phyloP scores from a whole-genome alignment of 306 rosid species.

The Cicer judaicum region DNA sequence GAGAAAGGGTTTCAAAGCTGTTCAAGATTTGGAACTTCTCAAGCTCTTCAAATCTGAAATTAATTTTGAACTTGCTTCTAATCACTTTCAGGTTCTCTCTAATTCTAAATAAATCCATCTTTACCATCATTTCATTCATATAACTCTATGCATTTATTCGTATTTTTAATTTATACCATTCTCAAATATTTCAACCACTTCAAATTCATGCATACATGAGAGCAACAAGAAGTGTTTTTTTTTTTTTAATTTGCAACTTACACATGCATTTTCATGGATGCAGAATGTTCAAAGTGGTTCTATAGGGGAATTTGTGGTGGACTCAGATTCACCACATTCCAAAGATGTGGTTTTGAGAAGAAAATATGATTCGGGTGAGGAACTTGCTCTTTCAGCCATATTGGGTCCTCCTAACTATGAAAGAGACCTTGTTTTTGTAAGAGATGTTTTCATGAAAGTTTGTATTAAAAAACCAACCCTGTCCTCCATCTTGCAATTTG shows the following conservation, averaged over 20 bases:
- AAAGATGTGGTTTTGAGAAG: slow-evolving; percentile 73
- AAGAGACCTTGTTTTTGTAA: slow-evolving; percentile 44
- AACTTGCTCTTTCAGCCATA: slow-evolving; percentile 73
- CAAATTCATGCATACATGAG: too few species aligned
- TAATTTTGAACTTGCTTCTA: slow-evolving; percentile 58
- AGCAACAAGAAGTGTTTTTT: too few species aligned
- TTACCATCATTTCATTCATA: background rate
- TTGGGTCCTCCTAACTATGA: slow-evolving; percentile 54
- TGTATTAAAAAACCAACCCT: slow-evolving; percentile 71
- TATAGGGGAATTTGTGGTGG: slow-evolving; percentile 66
- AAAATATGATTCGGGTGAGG: slow-evolving; percentile 69
- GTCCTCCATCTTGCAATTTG: slow-evolving; percentile 72
- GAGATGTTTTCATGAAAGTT: slow-evolving; percentile 73
- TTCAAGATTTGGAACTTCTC: slow-evolving; percentile 64
- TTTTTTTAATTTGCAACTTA: too few species aligned
- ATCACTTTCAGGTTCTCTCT: slow-evolving; percentile 65
- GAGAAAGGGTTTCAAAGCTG: slow-evolving; percentile 51
- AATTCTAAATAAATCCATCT: background rate
- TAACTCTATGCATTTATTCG: background rate
- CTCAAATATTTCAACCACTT: too few species aligned
- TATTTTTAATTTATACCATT: background rate
- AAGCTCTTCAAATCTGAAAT: slow-evolving; percentile 74
- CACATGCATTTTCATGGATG: slow-evolving; percentile 30
- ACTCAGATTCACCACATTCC: slow-evolving; percentile 57
- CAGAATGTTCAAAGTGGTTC: slow-evolving; percentile 54